Evolutionary conservation across 495 filamentous ascomycete genomes (phyloP), one percentile per base, ranked within the genome.

Genomic region (Oleoguttula mirabilis): DNA sequence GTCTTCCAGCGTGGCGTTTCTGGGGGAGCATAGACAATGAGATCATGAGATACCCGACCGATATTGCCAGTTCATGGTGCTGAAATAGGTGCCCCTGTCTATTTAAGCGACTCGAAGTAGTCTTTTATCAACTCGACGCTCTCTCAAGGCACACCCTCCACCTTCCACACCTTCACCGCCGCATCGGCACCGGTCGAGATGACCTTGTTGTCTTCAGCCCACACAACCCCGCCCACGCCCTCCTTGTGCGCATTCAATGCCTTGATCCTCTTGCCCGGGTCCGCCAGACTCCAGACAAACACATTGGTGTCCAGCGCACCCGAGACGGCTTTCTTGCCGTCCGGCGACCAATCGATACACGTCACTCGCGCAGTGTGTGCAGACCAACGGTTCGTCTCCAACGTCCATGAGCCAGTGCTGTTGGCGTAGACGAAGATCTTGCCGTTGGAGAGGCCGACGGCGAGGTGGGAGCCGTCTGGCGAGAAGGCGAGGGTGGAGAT

Each of bases 161-260:
- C 77, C 46, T 67, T 71, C 90, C 90, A 96, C 32, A 86, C 69
- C 71, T 94, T 98, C 17, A 96, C 72, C 0, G 82, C 76, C 32
- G 84, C 87, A 71, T 98, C 90, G 1, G 79, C 84, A 10, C 90
- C 90, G 20, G 72, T 73, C 48, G 79, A 88, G 2, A 80, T 74
- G 22, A 95, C 70, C 62, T 72, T 83, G n/a, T 65, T 67, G 17
- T 67, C 74, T 6, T 73, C 72, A 14, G 83, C 70, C 92, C 90
- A 98, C 7, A 66, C 72, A 4, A 96, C 87, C 3, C 82, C 87
- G 52, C 80, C 83, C 6, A 98, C 84, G 2, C 90, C 90, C 43
- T 95, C 90, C 65, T 94, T 94, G 60, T 98, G 90, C 34, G 88
- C 85, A 57, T 92, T 85, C 21, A 70, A 59, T 27, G 75, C 75